A percentile compares a stretch with the other conserved stretches of the same genome.
These are phyloP conservation scores for Leccinum fibrillosum DNA, from an alignment of 768 basidiomycete genomes.

Conservation along the genomic window DNA sequence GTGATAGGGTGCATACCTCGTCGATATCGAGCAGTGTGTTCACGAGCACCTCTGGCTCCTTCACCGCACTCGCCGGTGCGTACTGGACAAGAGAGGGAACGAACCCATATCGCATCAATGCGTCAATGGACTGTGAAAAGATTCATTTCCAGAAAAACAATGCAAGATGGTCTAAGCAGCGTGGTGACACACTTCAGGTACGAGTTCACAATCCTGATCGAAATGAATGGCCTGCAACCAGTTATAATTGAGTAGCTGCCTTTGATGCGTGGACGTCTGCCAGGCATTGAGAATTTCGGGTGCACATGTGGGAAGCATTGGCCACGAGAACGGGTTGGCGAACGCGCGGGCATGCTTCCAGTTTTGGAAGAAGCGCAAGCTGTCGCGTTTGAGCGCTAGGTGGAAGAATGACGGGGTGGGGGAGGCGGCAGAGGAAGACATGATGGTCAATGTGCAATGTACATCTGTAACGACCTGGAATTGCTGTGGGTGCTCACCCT, in stretches of 20 bases:
- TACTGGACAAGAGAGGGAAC: slow-evolving; percentile 22
- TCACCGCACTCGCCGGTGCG: slow-evolving; percentile 21
- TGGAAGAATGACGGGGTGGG: neutral
- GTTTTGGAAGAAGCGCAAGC: slow-evolving; percentile 28
- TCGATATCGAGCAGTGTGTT: slow-evolving; percentile 23
- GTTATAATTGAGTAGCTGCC: slow-evolving; percentile 29
- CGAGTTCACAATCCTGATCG: slow-evolving; percentile 26
- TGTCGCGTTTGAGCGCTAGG: slow-evolving; percentile 18
- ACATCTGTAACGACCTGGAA: neutral
- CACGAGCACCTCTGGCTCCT: slow-evolving; percentile 21
- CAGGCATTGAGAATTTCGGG: slow-evolving; percentile 28
- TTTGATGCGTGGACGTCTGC: slow-evolving; percentile 22
- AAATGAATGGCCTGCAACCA: slow-evolving; percentile 30
- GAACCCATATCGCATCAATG: slow-evolving; percentile 27
- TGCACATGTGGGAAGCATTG: slow-evolving; percentile 26
- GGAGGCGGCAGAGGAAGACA: neutral
- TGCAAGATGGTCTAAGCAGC: neutral
- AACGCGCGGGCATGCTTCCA: slow-evolving; percentile 33
- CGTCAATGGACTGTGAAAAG: slow-evolving; percentile 23
- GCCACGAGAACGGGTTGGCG: slow-evolving; percentile 33
- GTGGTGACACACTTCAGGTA: slow-evolving; percentile 13
- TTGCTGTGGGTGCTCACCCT: slow-evolving; percentile 20
- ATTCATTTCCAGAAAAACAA: neutral
- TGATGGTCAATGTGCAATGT: neutral
- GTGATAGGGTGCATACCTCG: slow-evolving; percentile 15